Conservation (phyloP, 208 protist species). For the Leishmania lainsoni region DNA sequence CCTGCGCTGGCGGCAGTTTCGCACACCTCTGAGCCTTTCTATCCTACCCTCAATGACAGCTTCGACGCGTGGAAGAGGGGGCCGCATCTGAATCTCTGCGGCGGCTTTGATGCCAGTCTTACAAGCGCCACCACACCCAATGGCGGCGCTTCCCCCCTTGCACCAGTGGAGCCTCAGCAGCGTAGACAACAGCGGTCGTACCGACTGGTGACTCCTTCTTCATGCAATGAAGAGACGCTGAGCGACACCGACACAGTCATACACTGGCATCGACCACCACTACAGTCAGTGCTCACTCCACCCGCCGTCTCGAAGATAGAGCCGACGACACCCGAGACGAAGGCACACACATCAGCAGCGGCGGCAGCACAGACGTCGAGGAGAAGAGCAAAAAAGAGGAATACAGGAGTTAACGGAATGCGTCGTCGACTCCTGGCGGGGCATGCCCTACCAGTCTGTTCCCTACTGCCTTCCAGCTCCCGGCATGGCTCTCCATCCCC, state of each 20-base stretch:
- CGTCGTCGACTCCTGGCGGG: not conserved
- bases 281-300: not conserved
- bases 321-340: not conserved
- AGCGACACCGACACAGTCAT: not conserved
- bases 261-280: conserved; percentile 11
- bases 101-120: not conserved
- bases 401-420: not conserved
- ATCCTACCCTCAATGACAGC: not conserved
- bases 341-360: not conserved
- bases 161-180: not conserved
- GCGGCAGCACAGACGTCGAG: not conserved
- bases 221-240: not conserved
- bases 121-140: not conserved
- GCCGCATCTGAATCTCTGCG: not conserved
- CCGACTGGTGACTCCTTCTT: not conserved
- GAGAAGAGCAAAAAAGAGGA: not conserved
- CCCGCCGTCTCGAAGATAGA: not conserved
- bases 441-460: not conserved
- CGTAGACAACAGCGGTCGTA: too few species aligned
- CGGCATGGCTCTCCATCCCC: not conserved
- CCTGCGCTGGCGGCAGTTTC: not conserved
- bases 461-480: too few species aligned
- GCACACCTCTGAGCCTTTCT: not conserved
- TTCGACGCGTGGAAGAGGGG: not conserved
- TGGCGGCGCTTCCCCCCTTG: not conserved